Conservation (phyloP, 2,329 filamentous ascomycete species). For the Hysterium pulicare region DNA sequence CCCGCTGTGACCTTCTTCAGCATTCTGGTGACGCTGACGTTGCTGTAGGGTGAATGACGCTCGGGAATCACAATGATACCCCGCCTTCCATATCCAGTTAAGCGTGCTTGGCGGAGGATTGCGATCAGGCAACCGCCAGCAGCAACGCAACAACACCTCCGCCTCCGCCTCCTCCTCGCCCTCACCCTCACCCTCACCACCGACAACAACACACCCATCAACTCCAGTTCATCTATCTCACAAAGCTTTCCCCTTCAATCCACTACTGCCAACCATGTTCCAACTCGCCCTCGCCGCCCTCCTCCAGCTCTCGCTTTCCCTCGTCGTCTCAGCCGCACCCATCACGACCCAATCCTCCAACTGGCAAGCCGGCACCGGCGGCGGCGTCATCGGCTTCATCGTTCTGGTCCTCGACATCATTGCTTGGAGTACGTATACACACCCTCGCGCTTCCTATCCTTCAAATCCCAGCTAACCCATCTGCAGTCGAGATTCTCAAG, state of each 20-base stretch:
- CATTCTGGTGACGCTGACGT: no score
- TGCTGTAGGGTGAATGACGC: no score
- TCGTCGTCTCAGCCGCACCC: constrained; percentile 51
- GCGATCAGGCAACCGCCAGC: no score
- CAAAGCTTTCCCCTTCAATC: not conserved
- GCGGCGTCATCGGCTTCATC: constrained; percentile 60
- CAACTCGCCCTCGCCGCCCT: constrained; percentile 41
- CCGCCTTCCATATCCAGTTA: no score
- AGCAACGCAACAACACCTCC: no score
- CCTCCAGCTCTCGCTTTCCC: constrained; percentile 52
- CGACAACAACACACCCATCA: not conserved
- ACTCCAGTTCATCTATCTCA: not conserved
- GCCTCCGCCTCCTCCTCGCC: no score
- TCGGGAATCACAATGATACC: no score
- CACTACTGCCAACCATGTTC: constrained; percentile 16
- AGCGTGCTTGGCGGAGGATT: no score
- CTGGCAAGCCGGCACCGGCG: constrained; percentile 60
- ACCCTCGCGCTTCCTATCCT: no score
- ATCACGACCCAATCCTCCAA: constrained; percentile 38
- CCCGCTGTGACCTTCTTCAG: no score
- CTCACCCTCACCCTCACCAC: not conserved
- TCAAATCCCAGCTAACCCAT: constrained; percentile 22
- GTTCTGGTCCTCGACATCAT: constrained; percentile 61
- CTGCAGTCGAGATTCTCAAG: constrained; percentile 61
- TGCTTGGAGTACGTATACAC: constrained; percentile 58